Evolutionary conservation across 2,329 filamentous ascomycete genomes (phyloP).

Genomic region (Plectosphaerella cucumerina): DNA sequence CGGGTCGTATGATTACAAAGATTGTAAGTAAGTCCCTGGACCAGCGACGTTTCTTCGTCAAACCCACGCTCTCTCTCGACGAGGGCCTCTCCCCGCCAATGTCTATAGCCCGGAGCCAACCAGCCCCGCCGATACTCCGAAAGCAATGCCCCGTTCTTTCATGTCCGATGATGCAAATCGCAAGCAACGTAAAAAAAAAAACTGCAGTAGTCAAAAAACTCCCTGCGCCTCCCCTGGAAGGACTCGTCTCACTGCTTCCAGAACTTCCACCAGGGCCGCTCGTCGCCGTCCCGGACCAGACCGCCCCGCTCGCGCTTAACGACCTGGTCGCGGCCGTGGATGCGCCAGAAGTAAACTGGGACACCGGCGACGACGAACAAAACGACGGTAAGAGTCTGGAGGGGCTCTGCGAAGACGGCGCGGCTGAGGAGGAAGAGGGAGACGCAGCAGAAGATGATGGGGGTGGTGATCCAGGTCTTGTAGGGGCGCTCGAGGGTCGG

Average conservation of each 20-base stretch:
- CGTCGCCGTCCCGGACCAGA: constrained; percentile 18
- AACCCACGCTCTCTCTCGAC: background rate
- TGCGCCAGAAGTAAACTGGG: constrained; percentile 84
- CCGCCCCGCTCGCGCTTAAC: constrained; percentile 34
- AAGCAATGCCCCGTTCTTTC: too few species aligned
- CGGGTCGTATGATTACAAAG: too few species aligned
- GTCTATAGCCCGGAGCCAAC: background rate
- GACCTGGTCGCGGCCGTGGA: constrained; percentile 59
- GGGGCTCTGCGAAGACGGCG: constrained; percentile 83
- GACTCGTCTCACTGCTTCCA: constrained; percentile 43
- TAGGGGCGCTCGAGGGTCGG: constrained; percentile 87
- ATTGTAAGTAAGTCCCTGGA: too few species aligned
- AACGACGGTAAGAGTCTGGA: constrained; percentile 85
- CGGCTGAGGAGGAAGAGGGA: constrained; percentile 86
- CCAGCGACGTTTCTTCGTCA: background rate
- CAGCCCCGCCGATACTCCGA: background rate
- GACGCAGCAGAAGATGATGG: constrained; percentile 97
- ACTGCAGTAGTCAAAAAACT: background rate
- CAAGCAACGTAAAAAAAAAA: background rate
- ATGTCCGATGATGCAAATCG: too few species aligned
- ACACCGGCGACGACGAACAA: constrained; percentile 80
- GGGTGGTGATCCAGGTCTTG: constrained; percentile 93
- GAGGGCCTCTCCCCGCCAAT: background rate
- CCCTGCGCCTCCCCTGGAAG: background rate
- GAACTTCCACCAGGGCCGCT: constrained; percentile 53